Percentiles rank a stretch among this genome's conserved stretches.
phyloP scores from a whole-genome alignment of 176 grass and related monocot species.

The Lolium multiflorum region DNA sequence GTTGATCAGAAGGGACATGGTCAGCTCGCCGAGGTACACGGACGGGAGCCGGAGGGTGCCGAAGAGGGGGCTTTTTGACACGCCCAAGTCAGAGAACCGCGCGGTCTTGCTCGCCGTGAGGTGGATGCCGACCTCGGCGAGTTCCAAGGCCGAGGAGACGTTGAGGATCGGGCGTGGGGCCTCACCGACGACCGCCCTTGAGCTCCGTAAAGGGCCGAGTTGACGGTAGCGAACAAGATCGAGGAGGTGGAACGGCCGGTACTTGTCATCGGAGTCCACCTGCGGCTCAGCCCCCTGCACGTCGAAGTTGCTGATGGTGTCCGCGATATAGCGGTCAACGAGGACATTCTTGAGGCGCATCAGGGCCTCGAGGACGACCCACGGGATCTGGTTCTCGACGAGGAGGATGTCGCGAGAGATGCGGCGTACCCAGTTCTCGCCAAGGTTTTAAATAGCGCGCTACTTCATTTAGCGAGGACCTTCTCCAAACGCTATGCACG shows the following conservation, averaged over 20 bases:
- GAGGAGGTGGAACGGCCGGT: conserved; percentile 14
- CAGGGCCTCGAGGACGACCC: conserved; percentile 32
- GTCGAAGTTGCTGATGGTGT: not conserved
- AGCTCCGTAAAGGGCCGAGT: not conserved
- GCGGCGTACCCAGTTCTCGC: conserved; percentile 8
- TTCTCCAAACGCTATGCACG: too few species aligned
- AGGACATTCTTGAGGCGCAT: conserved; percentile 11
- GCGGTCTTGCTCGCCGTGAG: not conserved
- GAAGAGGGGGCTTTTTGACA: not conserved
- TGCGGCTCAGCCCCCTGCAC: not conserved
- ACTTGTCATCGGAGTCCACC: not conserved
- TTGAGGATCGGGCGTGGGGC: not conserved
- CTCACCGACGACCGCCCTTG: not conserved
- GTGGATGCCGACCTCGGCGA: conserved; percentile 12
- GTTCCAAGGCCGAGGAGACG: conserved; percentile 1
- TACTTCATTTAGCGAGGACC: too few species aligned
- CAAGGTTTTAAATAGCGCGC: too few species aligned
- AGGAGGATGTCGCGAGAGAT: conserved; percentile 28
- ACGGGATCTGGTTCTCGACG: conserved; percentile 26
- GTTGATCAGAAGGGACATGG: conserved; percentile 6
- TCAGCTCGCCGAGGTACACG: conserved; percentile 4
- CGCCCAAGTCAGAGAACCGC: not conserved
- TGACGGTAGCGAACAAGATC: conserved; percentile 6
- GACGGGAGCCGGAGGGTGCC: conserved; percentile 1
- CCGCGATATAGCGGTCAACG: conserved; percentile 10